Percentiles rank a stretch among this genome's conserved stretches.
phyloP scores from a whole-genome alignment of 768 basidiomycete species.

The Psilocybe sp. region DNA sequence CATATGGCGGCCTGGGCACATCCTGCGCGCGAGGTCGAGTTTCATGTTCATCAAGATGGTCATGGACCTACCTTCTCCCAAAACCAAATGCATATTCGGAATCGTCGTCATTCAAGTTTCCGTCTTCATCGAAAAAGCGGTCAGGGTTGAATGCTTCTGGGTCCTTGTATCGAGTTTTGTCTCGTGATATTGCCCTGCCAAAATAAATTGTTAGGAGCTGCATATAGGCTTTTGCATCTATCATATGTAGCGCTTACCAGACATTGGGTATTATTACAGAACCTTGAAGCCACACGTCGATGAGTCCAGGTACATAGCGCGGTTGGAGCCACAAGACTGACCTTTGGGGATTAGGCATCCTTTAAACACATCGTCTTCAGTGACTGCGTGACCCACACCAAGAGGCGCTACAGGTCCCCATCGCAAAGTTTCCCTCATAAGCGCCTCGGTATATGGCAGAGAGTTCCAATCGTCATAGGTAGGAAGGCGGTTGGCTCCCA shows the following conservation, averaged over 20 bases:
- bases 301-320: too few relatives aligned
- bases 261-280: too few relatives aligned
- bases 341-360: constrained; percentile 24
- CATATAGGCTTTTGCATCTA: too few relatives aligned
- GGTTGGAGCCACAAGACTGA: neutral
- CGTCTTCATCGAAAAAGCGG: constrained; percentile 31
- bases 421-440: constrained; percentile 10
- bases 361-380: constrained; percentile 24
- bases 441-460: constrained; percentile 20
- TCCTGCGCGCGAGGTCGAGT: constrained; percentile 2
- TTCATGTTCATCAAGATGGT: neutral
- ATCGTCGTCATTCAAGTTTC: too few relatives aligned
- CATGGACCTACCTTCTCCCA: constrained; percentile 20
- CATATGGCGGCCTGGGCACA: constrained; percentile 15
- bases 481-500: too few relatives aligned
- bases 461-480: too few relatives aligned
- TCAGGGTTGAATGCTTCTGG: constrained; percentile 34
- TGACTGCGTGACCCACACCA: constrained; percentile 18
- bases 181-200: constrained; percentile 30
- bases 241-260: too few relatives aligned
- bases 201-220: too few relatives aligned
- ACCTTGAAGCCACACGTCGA: too few relatives aligned
- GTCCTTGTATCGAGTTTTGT: constrained; percentile 26
- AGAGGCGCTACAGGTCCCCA: constrained; percentile 19
- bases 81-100: constrained; percentile 25